These are phyloP conservation scores for Hypocreales sp. DNA, from an alignment of 2,329 filamentous ascomycete genomes.

Conservation along the genomic window DNA sequence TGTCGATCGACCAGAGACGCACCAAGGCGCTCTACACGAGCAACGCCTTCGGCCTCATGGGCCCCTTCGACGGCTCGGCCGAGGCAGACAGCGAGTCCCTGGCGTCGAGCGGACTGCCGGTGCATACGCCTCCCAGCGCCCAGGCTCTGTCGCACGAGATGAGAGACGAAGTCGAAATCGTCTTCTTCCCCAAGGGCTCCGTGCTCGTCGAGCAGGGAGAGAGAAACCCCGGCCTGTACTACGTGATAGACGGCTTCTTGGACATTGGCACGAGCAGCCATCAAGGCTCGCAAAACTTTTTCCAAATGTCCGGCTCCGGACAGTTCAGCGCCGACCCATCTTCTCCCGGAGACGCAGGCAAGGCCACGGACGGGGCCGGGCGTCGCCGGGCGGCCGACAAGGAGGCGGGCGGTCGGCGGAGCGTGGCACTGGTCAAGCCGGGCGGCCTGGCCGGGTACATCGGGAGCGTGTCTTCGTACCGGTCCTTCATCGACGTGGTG, in stretches of 20 bases:
- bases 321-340: slow-evolving; percentile 7
- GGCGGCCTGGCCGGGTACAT: slow-evolving; percentile 90
- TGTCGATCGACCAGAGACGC: slow-evolving; percentile 68
- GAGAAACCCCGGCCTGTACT: slow-evolving; percentile 90
- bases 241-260: slow-evolving; percentile 92
- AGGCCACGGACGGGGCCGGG: background rate
- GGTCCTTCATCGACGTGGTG: slow-evolving; percentile 91
- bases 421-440: slow-evolving; percentile 82
- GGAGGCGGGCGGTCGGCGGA: slow-evolving; percentile 37
- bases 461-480: slow-evolving; percentile 83
- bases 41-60: slow-evolving; percentile 83
- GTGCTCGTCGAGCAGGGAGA: slow-evolving; percentile 94
- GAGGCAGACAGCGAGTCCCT: slow-evolving; percentile 83
- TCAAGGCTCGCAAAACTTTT: slow-evolving; percentile 16
- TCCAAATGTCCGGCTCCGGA: slow-evolving; percentile 12
- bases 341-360: background rate
- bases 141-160: slow-evolving; percentile 61
- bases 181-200: slow-evolving; percentile 89
- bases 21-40: slow-evolving; percentile 57
- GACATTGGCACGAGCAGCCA: slow-evolving; percentile 67
- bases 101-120: slow-evolving; percentile 51
- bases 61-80: slow-evolving; percentile 55
- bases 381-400: too few species aligned
- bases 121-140: slow-evolving; percentile 45
- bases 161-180: slow-evolving; percentile 86